phyloP scores from a whole-genome alignment of 2,329 filamentous ascomycete species.

The Neurospora crassa region DNA sequence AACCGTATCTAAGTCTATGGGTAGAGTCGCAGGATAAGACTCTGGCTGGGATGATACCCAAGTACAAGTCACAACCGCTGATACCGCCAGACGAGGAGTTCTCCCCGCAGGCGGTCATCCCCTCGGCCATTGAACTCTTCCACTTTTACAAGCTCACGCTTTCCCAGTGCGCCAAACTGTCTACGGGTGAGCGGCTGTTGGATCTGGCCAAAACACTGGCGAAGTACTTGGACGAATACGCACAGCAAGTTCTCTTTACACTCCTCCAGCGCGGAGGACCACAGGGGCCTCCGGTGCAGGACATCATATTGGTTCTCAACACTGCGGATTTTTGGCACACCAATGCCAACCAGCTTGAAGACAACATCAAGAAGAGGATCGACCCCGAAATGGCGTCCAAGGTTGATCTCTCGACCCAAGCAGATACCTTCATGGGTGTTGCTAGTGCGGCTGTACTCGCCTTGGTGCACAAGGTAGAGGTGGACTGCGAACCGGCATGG shows the following conservation, averaged over 20 bases:
- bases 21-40: conserved; percentile 93
- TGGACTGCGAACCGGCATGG: conserved; percentile 79
- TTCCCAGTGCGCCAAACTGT: conserved; percentile 91
- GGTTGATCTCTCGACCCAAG: conserved; percentile 86
- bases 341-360: conserved; percentile 86
- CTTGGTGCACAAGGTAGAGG: conserved; percentile 74
- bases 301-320: conserved; percentile 80
- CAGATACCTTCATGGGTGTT: conserved; percentile 91
- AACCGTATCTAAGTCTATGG: conserved; percentile 94
- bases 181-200: conserved; percentile 76
- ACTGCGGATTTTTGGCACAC: conserved; percentile 96
- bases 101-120: conserved; percentile 76
- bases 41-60: conserved; percentile 73
- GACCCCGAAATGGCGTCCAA: conserved; percentile 65
- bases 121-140: conserved; percentile 92
- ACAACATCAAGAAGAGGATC: conserved; percentile 86
- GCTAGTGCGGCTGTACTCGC: conserved; percentile 78
- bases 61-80: conserved; percentile 75
- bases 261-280: conserved; percentile 50
- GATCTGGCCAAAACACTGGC: conserved; percentile 80
- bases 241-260: conserved; percentile 78
- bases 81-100: conserved; percentile 85
- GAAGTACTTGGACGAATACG: conserved; percentile 91
- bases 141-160: conserved; percentile 91
- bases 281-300: conserved; percentile 52